Percentiles rank a stretch among this genome's conserved stretches.
Conservation (phyloP, 2,329 filamentous ascomycete genomes). For the Cryphonectria naterciae region DNA sequence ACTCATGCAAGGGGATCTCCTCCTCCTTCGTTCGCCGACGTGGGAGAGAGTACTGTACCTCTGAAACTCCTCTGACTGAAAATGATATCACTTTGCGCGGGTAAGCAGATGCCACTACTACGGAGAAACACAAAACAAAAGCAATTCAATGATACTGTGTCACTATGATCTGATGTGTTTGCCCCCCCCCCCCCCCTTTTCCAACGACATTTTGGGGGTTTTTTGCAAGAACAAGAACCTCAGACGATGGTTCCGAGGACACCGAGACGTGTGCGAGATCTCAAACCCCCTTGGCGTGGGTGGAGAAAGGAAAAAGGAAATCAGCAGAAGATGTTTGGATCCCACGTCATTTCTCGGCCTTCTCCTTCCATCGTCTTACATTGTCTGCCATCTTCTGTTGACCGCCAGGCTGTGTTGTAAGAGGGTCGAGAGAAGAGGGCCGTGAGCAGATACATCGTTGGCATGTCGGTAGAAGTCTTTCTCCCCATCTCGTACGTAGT, state of each 20-base stretch:
- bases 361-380: neutral
- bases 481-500: neutral
- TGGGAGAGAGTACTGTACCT: neutral
- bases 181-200: too few species aligned
- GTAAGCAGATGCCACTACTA: too few species aligned
- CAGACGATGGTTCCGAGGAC: too few species aligned
- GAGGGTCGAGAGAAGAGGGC: neutral
- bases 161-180: neutral
- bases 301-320: neutral
- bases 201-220: too few species aligned
- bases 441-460: neutral
- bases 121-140: too few species aligned
- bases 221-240: neutral
- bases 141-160: neutral
- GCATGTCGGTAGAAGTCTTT: neutral
- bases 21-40: neutral
- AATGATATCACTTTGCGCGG: too few species aligned
- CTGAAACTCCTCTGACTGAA: neutral
- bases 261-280: too few species aligned
- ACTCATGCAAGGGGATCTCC: neutral
- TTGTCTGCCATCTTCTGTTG: neutral
- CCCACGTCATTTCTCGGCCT: neutral
- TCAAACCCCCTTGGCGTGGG: neutral
- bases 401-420: neutral
- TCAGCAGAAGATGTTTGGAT: neutral